Evolutionary conservation across 176 grass and related monocot species (phyloP), one percentile per base, ranked within the genome.

Genomic region (Phoenix roebelenii): DNA sequence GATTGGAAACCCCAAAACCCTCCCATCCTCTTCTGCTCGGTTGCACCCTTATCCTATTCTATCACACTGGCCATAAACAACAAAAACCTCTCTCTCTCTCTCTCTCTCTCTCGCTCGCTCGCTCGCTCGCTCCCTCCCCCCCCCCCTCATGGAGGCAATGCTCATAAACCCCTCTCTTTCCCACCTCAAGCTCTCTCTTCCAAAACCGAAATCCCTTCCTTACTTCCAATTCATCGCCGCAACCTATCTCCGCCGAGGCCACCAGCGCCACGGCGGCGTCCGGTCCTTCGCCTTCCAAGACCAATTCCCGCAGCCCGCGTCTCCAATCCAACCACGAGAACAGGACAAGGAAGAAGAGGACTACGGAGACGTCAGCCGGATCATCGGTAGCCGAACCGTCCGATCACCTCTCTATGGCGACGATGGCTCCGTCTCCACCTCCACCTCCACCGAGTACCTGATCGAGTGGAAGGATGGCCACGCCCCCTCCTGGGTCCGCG

Each of bases 401-500:
- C 82, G 20, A 50, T 77, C 26, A 19, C 81, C 84, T 2, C 58
- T 90, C 19, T 90, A 82, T 67, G 74, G 74, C 1, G 77, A 90
- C 52, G 86, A 96, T 51, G 83, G 92, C 28, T 74, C 80, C 24
- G 81, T 77, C 51, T 82, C 69, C 17, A 66, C 87, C 6, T 26
- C 30, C 58, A 52, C 66, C 7, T 57, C 72, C 59, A 85, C 70
- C 22, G 87, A 97, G 76, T 97, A 91, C 70, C 74, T 97, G 28
- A 77, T 97, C 24, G 72, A 90, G 58, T 97, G 87, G 92, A 91
- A 85, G 66, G 92, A 91, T 60, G 87, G 81, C 23, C 92, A 97
- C 69, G 82, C 71, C 54, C 78, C 87, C 3, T 76, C 84, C 0
- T 97, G 87, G 92, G 79, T 88, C 1, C 92, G 57, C 0, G 61